Evolutionary conservation across 441 rosid species (phyloP).

Genomic region (Euphorbia celastroides): DNA sequence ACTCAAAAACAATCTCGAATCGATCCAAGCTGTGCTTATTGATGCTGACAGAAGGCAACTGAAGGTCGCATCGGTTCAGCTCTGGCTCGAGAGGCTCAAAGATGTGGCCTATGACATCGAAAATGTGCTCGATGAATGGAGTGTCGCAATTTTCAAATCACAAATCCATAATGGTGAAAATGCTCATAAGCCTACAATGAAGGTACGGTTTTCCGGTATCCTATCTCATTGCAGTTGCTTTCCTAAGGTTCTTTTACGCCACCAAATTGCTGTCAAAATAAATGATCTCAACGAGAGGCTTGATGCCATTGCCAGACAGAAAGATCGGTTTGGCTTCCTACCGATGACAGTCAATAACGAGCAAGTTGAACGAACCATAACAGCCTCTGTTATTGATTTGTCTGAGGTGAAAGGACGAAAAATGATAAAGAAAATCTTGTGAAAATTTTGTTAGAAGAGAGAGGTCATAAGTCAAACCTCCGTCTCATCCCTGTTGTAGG

Average conservation of each 20-base stretch:
- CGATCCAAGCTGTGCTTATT: not conserved
- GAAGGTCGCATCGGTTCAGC: not conserved
- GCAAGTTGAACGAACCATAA: not conserved
- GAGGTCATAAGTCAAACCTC: not conserved
- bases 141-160: not conserved
- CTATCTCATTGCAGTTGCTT: slow-evolving; percentile 8
- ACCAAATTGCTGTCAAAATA: slow-evolving; percentile 11
- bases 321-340: not conserved
- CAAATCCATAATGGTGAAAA: not conserved
- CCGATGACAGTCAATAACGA: not conserved
- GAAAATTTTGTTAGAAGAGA: not conserved
- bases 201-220: slow-evolving; percentile 10
- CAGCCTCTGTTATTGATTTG: slow-evolving; percentile 8
- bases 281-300: slow-evolving; percentile 8
- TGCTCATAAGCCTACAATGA: not conserved
- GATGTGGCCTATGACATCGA: slow-evolving; percentile 6
- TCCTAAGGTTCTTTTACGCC: slow-evolving; percentile 2
- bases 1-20: not conserved
- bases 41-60: slow-evolving; percentile 29
- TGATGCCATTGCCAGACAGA: slow-evolving; percentile 5
- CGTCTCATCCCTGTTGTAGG: slow-evolving; percentile 10
- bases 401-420: slow-evolving; percentile 20
- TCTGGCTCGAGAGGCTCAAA: slow-evolving; percentile 7
- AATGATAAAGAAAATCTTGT: slow-evolving; percentile 2
- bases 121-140: slow-evolving; percentile 13